These are phyloP conservation scores for Sporothrix pallida DNA, from an alignment of 2,329 filamentous ascomycete species.

Conservation along the genomic window DNA sequence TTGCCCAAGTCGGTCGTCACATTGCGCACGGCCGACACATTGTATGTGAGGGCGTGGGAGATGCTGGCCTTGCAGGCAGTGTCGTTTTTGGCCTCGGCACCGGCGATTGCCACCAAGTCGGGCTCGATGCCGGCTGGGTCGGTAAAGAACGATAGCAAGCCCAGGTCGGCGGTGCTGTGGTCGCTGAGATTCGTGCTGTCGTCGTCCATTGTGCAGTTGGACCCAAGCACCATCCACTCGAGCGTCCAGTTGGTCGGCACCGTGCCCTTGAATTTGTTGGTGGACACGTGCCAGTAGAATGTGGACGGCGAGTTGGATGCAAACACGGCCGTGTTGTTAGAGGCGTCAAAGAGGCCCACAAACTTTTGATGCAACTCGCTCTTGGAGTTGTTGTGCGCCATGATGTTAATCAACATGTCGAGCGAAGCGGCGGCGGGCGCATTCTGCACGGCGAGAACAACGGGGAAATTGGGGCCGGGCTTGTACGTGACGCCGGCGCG, in stretches of 20 bases:
- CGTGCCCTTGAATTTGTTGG: slow-evolving; percentile 16
- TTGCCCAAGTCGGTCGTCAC: not conserved
- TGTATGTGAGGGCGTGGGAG: not conserved
- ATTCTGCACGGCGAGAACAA: slow-evolving; percentile 11
- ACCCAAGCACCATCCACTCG: not conserved
- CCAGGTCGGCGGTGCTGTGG: not conserved
- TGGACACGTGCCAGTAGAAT: slow-evolving; percentile 17
- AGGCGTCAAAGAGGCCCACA: not conserved
- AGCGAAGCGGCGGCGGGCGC: not conserved
- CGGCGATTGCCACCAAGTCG: not conserved
- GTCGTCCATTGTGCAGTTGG: not conserved
- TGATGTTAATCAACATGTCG: not conserved
- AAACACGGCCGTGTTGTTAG: slow-evolving; percentile 1
- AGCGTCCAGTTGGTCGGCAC: slow-evolving; percentile 15
- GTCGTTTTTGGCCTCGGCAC: not conserved
- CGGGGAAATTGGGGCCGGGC: not conserved
- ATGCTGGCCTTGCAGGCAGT: not conserved
- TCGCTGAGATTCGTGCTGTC: not conserved
- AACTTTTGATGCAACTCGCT: not conserved
- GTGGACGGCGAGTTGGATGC: not conserved
- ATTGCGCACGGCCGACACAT: not conserved
- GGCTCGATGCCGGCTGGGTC: not conserved
- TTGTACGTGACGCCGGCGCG: not conserved
- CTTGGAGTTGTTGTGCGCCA: slow-evolving; percentile 11
- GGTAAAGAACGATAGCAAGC: not conserved